phyloP scores from a whole-genome alignment of 2,329 filamentous ascomycete genomes.

The Pseudopyrenochaeta lycopersici region DNA sequence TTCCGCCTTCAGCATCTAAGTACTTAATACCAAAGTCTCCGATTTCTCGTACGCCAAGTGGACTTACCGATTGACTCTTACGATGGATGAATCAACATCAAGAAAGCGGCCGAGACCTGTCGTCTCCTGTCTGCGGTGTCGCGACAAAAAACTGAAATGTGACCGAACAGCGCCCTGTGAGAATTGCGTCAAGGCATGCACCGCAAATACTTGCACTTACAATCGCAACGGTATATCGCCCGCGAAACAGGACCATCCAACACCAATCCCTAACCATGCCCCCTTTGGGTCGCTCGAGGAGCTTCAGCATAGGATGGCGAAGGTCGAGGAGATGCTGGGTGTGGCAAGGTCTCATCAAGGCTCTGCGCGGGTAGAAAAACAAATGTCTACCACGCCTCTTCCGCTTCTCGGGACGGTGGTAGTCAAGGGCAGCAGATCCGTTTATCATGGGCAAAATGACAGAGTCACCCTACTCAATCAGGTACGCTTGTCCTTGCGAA shows the following conservation, averaged over 20 bases:
- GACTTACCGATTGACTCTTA: background rate
- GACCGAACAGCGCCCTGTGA: slow-evolving; percentile 33
- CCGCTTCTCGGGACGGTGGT: slow-evolving; percentile 25
- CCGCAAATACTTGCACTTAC: slow-evolving; percentile 24
- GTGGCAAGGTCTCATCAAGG: slow-evolving; percentile 5
- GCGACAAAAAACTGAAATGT: slow-evolving; percentile 38
- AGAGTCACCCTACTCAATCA: slow-evolving; percentile 30
- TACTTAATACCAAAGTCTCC: background rate
- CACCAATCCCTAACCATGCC: background rate
- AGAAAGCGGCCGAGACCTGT: slow-evolving; percentile 33
- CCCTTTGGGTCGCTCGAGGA: slow-evolving; percentile 16
- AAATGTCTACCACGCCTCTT: slow-evolving; percentile 1
- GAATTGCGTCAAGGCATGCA: slow-evolving; percentile 31
- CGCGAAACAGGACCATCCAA: slow-evolving; percentile 1
- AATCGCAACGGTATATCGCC: slow-evolving; percentile 3
- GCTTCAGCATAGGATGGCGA: slow-evolving; percentile 25
- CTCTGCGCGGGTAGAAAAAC: background rate
- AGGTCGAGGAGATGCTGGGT: slow-evolving; percentile 29
- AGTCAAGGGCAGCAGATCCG: slow-evolving; percentile 24
- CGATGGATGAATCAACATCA: slow-evolving; percentile 23
- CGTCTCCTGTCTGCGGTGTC: slow-evolving; percentile 35
- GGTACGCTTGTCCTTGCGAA: slow-evolving; percentile 12
- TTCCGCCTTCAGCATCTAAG: background rate
- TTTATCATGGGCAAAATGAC: slow-evolving; percentile 31
- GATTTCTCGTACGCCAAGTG: background rate